A percentile compares a stretch with the other conserved stretches of the same genome.
Conservation (phyloP, 1,284 basidiomycete species). For the Rhodotorula sp. region DNA sequence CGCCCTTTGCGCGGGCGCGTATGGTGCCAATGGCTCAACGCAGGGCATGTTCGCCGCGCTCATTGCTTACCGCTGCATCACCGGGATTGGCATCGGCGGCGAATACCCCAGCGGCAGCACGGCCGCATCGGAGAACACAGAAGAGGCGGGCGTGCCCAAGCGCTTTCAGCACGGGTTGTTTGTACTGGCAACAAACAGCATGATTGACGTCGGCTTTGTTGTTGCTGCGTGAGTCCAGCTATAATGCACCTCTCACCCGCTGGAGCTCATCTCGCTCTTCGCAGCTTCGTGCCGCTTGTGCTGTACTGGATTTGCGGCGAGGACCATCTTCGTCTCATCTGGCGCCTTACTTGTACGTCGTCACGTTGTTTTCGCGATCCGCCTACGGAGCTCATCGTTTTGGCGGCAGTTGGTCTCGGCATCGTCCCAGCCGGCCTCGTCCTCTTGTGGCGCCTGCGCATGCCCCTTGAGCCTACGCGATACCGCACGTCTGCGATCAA, state of each 20-base stretch:
- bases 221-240: slow-evolving; percentile 53
- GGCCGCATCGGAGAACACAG: slow-evolving; percentile 87
- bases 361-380: too few species aligned
- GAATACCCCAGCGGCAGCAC: slow-evolving; percentile 72
- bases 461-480: slow-evolving; percentile 70
- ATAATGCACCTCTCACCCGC: not conserved
- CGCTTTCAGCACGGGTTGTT: slow-evolving; percentile 82
- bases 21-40: slow-evolving; percentile 71
- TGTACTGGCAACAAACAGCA: slow-evolving; percentile 73
- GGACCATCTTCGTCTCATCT: slow-evolving; percentile 77
- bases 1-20: slow-evolving; percentile 75
- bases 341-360: slow-evolving; percentile 68
- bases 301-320: slow-evolving; percentile 84
- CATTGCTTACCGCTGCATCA: slow-evolving; percentile 76
- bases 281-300: slow-evolving; percentile 70
- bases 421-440: slow-evolving; percentile 76
- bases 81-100: slow-evolving; percentile 55
- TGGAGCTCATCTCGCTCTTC: slow-evolving; percentile 46
- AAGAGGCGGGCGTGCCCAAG: slow-evolving; percentile 71
- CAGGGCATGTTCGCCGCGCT: slow-evolving; percentile 74
- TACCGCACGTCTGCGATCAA: slow-evolving; percentile 70
- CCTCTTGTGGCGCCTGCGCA: slow-evolving; percentile 80
- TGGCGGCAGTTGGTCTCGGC: slow-evolving; percentile 69
- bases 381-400: not conserved
- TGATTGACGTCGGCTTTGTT: slow-evolving; percentile 83